These are phyloP conservation scores for Comarum palustre DNA, from an alignment of 306 rosid species.

Conservation along the genomic window DNA sequence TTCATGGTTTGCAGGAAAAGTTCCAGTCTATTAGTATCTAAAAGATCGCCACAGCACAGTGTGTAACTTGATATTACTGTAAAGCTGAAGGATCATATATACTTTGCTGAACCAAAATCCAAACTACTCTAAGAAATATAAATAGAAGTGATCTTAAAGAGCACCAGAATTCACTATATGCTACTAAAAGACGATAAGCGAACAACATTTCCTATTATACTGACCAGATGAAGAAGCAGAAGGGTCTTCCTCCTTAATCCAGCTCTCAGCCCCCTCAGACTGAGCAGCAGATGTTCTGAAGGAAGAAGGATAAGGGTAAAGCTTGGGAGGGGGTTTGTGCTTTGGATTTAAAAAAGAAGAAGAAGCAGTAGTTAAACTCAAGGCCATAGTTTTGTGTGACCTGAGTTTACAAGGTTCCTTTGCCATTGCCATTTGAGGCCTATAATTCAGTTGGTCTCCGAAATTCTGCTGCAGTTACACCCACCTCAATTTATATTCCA, in stretches of 20 bases:
- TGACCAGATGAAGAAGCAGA: constrained; percentile 52
- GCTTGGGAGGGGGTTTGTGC: constrained; percentile 35
- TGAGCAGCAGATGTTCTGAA: constrained; percentile 52
- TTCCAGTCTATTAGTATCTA: background rate
- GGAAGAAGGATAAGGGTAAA: constrained; percentile 30
- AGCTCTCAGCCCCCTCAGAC: constrained; percentile 54
- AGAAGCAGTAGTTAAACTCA: constrained; percentile 45
- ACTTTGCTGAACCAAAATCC: constrained; percentile 4
- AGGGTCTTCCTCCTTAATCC: constrained; percentile 46
- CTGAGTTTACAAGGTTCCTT: background rate
- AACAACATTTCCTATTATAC: background rate
- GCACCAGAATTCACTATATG: background rate
- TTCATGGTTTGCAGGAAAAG: background rate
- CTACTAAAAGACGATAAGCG: background rate
- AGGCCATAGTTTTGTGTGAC: constrained; percentile 48
- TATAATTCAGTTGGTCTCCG: constrained; percentile 7
- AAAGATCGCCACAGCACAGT: no score
- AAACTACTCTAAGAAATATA: background rate
- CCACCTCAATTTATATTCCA: constrained; percentile 1
- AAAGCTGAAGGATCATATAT: background rate
- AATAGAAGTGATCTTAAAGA: background rate
- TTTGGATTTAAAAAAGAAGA: constrained; percentile 33
- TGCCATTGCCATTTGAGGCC: constrained; percentile 22
- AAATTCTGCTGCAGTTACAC: background rate
- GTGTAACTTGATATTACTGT: background rate